Percentiles rank a stretch among this genome's conserved stretches.
Evolutionary conservation across 2,329 filamentous ascomycete species (phyloP).

Genomic region (Sphaerulina musiva): DNA sequence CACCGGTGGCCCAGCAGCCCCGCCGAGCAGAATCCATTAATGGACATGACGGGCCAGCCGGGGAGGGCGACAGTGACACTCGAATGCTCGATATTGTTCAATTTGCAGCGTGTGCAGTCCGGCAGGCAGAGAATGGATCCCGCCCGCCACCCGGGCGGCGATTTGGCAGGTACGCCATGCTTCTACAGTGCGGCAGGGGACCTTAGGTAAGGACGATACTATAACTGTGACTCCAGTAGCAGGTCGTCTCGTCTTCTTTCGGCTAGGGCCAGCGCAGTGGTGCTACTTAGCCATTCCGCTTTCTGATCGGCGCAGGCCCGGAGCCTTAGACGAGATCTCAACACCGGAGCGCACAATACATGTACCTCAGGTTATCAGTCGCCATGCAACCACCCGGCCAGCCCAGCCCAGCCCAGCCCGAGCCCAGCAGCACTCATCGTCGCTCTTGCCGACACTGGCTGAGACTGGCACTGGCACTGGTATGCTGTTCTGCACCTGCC

Average conservation of each 20-base stretch:
- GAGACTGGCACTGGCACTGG: neutral
- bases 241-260: neutral
- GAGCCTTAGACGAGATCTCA: too few relatives aligned
- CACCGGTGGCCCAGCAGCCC: neutral
- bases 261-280: neutral
- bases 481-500: neutral
- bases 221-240: neutral
- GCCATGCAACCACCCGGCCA: too few relatives aligned
- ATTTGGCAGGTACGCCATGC: neutral
- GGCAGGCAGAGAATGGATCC: neutral
- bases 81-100: neutral
- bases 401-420: too few relatives aligned
- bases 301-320: neutral
- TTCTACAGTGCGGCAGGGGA: neutral
- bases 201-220: too few relatives aligned
- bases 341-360: neutral
- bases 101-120: neutral
- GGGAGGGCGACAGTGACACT: constrained; percentile 1
- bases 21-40: constrained; percentile 3
- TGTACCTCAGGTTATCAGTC: too few relatives aligned
- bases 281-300: neutral
- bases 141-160: neutral
- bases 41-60: neutral
- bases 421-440: neutral
- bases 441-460: neutral